Conservation (phyloP, 768 basidiomycete genomes). For the Mycena maculata region DNA sequence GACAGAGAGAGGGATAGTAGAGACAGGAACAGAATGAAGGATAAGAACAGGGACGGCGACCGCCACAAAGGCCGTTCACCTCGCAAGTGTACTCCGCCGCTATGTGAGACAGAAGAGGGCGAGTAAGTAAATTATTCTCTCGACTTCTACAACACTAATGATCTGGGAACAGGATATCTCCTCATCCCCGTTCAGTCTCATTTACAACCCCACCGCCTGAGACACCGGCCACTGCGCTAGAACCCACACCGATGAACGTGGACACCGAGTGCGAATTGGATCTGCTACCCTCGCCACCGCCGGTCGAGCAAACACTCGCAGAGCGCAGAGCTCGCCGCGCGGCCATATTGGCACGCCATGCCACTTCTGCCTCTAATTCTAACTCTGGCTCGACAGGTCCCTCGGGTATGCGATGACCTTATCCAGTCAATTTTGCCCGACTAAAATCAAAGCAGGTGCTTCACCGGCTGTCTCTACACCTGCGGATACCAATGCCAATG, state of each 20-base stretch:
- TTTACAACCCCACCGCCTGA: conserved; percentile 41
- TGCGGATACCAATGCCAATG: background rate
- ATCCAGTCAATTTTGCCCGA: no score
- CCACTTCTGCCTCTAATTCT: conserved; percentile 63
- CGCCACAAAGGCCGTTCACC: conserved; percentile 39
- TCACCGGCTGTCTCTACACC: conserved; percentile 18
- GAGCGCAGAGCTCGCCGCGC: conserved; percentile 78
- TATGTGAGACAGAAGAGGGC: conserved; percentile 84
- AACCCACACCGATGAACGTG: conserved; percentile 48
- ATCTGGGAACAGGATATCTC: conserved; percentile 68
- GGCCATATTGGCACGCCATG: conserved; percentile 75
- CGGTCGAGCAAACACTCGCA: conserved; percentile 73
- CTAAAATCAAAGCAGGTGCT: no score
- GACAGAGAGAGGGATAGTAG: background rate
- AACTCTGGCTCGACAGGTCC: conserved; percentile 80
- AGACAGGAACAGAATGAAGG: conserved; percentile 34
- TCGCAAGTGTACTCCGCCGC: conserved; percentile 34
- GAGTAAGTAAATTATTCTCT: conserved; percentile 78
- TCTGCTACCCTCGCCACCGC: conserved; percentile 61
- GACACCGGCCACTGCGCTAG: conserved; percentile 35
- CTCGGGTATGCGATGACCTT: conserved; percentile 47
- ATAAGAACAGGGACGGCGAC: conserved; percentile 37
- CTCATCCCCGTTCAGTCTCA: conserved; percentile 51
- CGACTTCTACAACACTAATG: conserved; percentile 21
- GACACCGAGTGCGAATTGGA: conserved; percentile 67